Evolutionary conservation across 306 rosid species (phyloP).

Genomic region (Castanea sativa): DNA sequence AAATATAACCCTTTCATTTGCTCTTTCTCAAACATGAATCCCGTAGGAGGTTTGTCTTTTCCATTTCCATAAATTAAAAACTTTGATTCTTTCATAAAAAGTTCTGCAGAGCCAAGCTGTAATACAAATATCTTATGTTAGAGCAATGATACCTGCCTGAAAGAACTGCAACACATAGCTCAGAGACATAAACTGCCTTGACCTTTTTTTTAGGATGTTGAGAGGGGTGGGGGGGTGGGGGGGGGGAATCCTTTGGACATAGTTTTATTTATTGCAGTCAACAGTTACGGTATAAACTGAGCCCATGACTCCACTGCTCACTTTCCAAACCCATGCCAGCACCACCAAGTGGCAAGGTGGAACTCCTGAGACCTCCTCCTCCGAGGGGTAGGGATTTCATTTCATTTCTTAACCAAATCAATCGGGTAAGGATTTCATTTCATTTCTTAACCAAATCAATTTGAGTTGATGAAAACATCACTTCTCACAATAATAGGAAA

Average conservation of each 20-base stretch:
- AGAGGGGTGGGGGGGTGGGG: background rate
- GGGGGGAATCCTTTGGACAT: background rate
- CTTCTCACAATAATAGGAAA: background rate
- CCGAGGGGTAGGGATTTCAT: background rate
- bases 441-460: conserved; percentile 5
- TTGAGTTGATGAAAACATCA: conserved; percentile 2
- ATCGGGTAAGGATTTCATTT: background rate
- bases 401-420: conserved; percentile 7
- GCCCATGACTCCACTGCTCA: background rate
- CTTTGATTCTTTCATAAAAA: conserved; percentile 79
- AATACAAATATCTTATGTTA: conserved; percentile 20
- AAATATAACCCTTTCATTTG: conserved; percentile 93
- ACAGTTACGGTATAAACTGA: background rate
- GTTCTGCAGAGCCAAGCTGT: conserved; percentile 91
- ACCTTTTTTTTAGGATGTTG: background rate
- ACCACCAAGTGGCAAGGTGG: background rate
- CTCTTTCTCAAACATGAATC: conserved; percentile 99
- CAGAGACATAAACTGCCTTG: background rate
- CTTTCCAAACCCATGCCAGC: background rate
- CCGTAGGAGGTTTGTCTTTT: conserved; percentile 81
- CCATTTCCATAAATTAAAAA: conserved; percentile 87
- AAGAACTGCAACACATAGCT: conserved; percentile 8
- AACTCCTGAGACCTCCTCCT: background rate
- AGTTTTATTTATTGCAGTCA: background rate
- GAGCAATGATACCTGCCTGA: conserved; percentile 12